A percentile compares a stretch with the other conserved stretches of the same genome.
These are phyloP conservation scores for Fistulinella prunicolor DNA, from an alignment of 768 basidiomycete genomes.

Conservation along the genomic window DNA sequence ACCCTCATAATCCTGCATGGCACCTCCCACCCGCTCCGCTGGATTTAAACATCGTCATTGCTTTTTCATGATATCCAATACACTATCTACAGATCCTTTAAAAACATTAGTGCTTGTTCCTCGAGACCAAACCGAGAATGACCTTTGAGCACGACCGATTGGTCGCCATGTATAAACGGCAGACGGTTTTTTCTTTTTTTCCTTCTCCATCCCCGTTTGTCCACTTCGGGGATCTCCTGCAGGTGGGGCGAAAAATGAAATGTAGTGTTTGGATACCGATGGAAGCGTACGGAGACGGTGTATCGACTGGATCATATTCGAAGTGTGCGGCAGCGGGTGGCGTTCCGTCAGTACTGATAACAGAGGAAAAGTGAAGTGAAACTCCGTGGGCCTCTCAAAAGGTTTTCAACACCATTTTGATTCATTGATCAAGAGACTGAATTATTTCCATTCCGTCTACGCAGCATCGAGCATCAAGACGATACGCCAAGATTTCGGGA, in stretches of 20 bases:
- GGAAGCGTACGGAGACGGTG: neutral
- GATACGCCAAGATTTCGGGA: no score
- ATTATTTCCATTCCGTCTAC: no score
- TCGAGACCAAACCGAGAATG: neutral
- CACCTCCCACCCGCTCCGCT: neutral
- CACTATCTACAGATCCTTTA: conserved; percentile 17
- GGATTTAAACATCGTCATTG: conserved; percentile 9
- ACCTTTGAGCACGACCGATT: neutral
- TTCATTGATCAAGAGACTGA: no score
- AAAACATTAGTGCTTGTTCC: conserved; percentile 6
- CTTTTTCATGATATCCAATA: conserved; percentile 27
- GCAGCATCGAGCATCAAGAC: no score
- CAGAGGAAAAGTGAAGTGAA: no score
- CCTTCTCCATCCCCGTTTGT: neutral
- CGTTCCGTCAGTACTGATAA: no score
- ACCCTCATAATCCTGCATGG: neutral
- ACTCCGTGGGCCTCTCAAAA: no score
- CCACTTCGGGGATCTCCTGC: neutral
- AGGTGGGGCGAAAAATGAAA: no score
- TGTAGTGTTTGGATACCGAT: no score
- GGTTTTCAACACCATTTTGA: no score
- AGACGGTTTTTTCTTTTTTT: neutral
- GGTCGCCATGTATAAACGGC: neutral
- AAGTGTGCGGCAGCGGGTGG: neutral
- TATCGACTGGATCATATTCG: neutral